Conservation (phyloP, 768 basidiomycete species). For the Mrakia gelida region DNA sequence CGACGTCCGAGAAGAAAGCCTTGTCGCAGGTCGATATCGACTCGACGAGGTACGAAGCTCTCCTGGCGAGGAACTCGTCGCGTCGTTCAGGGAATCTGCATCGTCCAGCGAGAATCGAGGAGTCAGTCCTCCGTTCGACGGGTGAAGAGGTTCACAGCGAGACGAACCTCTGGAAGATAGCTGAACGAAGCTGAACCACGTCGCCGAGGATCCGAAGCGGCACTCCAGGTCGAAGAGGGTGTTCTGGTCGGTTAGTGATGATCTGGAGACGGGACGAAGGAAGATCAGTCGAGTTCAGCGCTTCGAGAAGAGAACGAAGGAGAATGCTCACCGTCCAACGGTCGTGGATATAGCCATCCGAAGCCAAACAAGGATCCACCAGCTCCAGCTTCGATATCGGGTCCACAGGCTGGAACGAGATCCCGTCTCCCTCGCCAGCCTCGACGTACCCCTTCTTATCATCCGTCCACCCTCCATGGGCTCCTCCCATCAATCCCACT, state of each 20-base stretch:
- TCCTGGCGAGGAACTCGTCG: slow-evolving; percentile 26
- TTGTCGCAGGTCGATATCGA: slow-evolving; percentile 15
- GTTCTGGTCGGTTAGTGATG: slow-evolving; percentile 13
- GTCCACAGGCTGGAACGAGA: slow-evolving; percentile 29
- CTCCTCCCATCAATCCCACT: not conserved
- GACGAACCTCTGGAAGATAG: slow-evolving; percentile 13
- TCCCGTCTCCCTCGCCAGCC: slow-evolving; percentile 19
- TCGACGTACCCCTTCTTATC: slow-evolving; percentile 24
- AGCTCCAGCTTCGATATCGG: slow-evolving; percentile 31
- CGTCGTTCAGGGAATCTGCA: slow-evolving; percentile 27
- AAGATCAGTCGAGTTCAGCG: too few species aligned
- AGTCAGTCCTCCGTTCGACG: not conserved
- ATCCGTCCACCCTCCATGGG: slow-evolving; percentile 1
- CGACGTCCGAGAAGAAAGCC: slow-evolving; percentile 25
- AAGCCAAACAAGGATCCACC: slow-evolving; percentile 27
- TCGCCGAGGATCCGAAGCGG: slow-evolving; percentile 28
- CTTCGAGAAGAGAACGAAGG: too few species aligned
- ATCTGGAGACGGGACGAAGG: not conserved
- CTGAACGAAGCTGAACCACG: slow-evolving; percentile 23
- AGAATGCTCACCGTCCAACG: not conserved
- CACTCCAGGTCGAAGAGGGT: slow-evolving; percentile 7
- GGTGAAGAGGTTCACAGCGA: not conserved
- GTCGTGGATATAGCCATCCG: slow-evolving; percentile 30
- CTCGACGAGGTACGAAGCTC: slow-evolving; percentile 14
- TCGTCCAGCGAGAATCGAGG: not conserved